Percentiles rank a stretch among this genome's conserved stretches.
phyloP scores from a whole-genome alignment of 768 basidiomycete genomes.

The Agaricus subrufescens region DNA sequence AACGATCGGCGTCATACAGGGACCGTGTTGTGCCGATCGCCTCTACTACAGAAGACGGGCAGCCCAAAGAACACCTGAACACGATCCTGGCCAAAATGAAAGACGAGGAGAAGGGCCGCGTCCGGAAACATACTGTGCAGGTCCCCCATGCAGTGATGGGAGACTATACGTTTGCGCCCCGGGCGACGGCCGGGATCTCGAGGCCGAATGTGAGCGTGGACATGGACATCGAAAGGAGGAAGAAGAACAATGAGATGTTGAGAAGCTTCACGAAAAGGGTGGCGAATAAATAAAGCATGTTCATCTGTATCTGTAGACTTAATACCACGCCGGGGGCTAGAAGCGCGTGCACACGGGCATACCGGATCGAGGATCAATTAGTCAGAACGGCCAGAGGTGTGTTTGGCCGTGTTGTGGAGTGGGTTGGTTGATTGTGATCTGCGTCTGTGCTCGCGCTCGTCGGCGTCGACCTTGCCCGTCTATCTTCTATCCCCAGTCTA shows the following conservation, averaged over 20 bases:
- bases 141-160: conserved; percentile 76
- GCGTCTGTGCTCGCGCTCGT: conserved; percentile 5
- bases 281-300: conserved; percentile 17
- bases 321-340: no score
- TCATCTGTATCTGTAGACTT: neutral
- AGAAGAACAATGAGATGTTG: conserved; percentile 70
- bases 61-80: conserved; percentile 53
- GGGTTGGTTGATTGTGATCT: neutral
- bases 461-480: conserved; percentile 12
- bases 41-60: conserved; percentile 29
- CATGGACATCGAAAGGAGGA: conserved; percentile 67
- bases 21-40: conserved; percentile 66
- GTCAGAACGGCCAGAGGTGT: conserved; percentile 2
- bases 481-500: conserved; percentile 12
- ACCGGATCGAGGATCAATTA: neutral
- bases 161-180: conserved; percentile 79
- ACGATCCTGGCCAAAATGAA: conserved; percentile 65
- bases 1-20: conserved; percentile 78
- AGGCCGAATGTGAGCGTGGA: conserved; percentile 60
- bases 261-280: conserved; percentile 56
- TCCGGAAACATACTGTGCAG: conserved; percentile 75
- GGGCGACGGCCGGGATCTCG: conserved; percentile 44
- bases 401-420: neutral
- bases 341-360: neutral
- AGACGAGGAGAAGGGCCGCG: conserved; percentile 62